Percentiles rank a stretch among this genome's conserved stretches.
These are phyloP conservation scores for Excoecaria agallocha DNA, from an alignment of 345 rosid genomes.

Conservation along the genomic window DNA sequence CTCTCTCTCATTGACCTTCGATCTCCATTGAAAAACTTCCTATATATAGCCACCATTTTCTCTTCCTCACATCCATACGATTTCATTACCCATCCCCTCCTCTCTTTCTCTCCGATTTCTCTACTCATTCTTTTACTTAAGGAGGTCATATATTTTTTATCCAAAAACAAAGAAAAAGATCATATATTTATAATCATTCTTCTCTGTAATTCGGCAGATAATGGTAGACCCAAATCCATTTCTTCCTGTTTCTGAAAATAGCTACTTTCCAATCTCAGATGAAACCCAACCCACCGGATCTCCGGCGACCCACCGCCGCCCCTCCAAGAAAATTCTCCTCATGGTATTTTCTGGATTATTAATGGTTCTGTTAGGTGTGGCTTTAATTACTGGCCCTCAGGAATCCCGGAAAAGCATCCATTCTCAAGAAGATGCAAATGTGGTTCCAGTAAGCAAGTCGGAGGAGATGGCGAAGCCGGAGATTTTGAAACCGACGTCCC, in stretches of 20 bases:
- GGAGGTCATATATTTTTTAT: background rate
- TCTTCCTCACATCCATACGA: background rate
- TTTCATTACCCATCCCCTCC: background rate
- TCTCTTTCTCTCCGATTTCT: background rate
- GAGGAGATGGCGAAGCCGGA: constrained; percentile 6
- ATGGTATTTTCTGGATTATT: constrained; percentile 33
- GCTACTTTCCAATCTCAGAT: constrained; percentile 21
- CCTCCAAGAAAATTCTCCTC: constrained; percentile 23
- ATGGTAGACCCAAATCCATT: constrained; percentile 26
- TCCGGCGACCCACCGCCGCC: constrained; percentile 21
- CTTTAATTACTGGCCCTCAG: constrained; percentile 12
- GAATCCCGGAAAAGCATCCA: background rate
- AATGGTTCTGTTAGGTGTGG: constrained; percentile 33
- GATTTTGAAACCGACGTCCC: constrained; percentile 27
- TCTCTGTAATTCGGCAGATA: background rate
- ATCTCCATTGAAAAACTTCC: background rate
- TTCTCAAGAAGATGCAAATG: background rate
- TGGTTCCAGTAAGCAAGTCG: background rate
- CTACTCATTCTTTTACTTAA: background rate
- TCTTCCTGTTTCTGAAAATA: constrained; percentile 17
- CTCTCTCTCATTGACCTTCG: background rate
- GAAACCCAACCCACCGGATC: constrained; percentile 7
- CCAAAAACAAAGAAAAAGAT: too few species aligned
- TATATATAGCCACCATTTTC: constrained; percentile 4
- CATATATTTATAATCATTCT: background rate